Conservation (phyloP, 208 protist genomes). For the Crithidia thermophila region DNA sequence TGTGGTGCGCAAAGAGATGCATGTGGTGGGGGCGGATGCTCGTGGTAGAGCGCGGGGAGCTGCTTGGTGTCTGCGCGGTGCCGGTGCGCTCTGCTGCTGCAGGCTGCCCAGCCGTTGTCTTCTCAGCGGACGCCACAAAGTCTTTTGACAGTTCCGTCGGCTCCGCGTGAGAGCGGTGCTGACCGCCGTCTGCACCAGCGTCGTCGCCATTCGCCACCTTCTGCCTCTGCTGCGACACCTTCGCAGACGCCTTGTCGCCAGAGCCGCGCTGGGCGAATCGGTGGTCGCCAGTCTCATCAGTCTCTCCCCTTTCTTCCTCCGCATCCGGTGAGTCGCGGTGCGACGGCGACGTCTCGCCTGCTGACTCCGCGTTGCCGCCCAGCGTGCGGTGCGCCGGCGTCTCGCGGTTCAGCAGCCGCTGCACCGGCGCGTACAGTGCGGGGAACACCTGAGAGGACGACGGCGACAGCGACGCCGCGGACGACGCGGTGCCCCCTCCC, state of each 20-base stretch:
- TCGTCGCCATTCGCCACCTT: neutral
- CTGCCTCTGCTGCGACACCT: too few relatives aligned
- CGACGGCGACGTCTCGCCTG: neutral
- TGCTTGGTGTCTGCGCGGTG: neutral
- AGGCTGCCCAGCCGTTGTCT: neutral
- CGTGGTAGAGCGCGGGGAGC: constrained; percentile 9
- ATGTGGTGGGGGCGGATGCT: constrained; percentile 22
- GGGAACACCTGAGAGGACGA: constrained; percentile 13
- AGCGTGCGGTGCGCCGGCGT: neutral
- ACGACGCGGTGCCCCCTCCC: neutral
- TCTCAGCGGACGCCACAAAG: neutral
- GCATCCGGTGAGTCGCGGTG: neutral
- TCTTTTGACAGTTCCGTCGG: neutral
- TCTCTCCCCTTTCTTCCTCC: neutral
- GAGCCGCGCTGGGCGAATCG: too few relatives aligned
- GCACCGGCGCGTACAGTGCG: constrained; percentile 22
- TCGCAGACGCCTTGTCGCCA: too few relatives aligned
- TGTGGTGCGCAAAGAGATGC: constrained; percentile 17
- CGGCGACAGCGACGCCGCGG: constrained; percentile 7
- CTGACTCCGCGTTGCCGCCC: neutral
- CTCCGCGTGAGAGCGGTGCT: neutral
- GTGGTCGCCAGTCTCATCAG: too few relatives aligned
- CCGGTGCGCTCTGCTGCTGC: neutral
- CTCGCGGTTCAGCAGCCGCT: constrained; percentile 21
- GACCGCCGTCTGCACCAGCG: neutral